These are phyloP conservation scores for Moniliophthora roreri DNA, from an alignment of 1,284 basidiomycete genomes.

Conservation along the genomic window DNA sequence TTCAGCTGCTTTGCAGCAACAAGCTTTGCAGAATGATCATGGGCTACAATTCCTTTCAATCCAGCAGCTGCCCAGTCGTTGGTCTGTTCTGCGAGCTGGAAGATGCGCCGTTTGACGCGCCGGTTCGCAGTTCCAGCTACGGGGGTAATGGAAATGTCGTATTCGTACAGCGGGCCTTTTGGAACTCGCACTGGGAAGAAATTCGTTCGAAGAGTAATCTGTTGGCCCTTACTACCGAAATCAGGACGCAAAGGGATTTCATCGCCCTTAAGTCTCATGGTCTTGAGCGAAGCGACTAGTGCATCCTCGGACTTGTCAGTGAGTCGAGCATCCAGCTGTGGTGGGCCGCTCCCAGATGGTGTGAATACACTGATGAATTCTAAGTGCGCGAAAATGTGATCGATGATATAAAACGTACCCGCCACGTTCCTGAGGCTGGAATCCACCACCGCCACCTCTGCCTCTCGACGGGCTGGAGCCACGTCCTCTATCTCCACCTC, in stretches of 20 bases:
- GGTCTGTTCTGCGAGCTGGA: slow-evolving; percentile 66
- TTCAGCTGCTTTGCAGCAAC: slow-evolving; percentile 55
- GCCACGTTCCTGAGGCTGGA: slow-evolving; percentile 36
- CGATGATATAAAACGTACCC: slow-evolving; percentile 40
- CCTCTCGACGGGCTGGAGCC: slow-evolving; percentile 19
- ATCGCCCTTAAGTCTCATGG: slow-evolving; percentile 38
- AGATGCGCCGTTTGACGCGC: slow-evolving; percentile 67
- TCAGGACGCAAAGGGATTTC: slow-evolving; percentile 68
- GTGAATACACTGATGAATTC: slow-evolving; percentile 50
- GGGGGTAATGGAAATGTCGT: slow-evolving; percentile 65
- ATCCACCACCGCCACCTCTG: slow-evolving; percentile 25
- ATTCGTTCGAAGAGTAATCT: slow-evolving; percentile 69
- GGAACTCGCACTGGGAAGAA: slow-evolving; percentile 72
- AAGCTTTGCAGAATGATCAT: slow-evolving; percentile 67
- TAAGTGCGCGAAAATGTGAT: slow-evolving; percentile 4
- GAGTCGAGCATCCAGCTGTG: slow-evolving; percentile 60
- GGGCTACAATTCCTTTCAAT: slow-evolving; percentile 58
- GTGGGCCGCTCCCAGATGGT: slow-evolving; percentile 37
- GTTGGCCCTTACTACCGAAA: slow-evolving; percentile 59
- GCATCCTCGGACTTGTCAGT: slow-evolving; percentile 54
- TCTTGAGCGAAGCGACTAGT: slow-evolving; percentile 50
- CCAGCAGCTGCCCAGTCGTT: slow-evolving; percentile 53
- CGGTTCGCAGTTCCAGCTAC: slow-evolving; percentile 43
- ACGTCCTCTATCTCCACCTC: slow-evolving; percentile 29
- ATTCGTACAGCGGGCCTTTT: slow-evolving; percentile 63